phyloP scores from a whole-genome alignment of 192 early-diverging fungal species.

The Podila epicladia region DNA sequence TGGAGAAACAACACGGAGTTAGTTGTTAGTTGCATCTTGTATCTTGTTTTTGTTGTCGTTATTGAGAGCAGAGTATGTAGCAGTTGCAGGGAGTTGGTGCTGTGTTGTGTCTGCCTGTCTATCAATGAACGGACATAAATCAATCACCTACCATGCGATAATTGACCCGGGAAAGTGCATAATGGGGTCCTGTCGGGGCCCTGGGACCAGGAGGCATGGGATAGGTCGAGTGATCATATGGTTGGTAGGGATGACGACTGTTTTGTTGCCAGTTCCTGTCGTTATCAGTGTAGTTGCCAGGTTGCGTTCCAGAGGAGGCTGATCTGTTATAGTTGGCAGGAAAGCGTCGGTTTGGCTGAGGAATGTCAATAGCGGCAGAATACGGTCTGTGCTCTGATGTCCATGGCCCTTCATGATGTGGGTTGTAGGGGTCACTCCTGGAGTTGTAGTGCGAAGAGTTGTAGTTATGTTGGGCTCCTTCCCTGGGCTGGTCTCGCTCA shows the following conservation, averaged over 20 bases:
- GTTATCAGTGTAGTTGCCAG: no score
- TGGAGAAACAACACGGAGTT: neutral
- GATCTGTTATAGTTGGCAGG: no score
- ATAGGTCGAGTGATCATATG: neutral
- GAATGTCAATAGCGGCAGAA: constrained; percentile 38
- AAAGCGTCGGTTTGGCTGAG: constrained; percentile 9
- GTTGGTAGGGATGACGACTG: neutral
- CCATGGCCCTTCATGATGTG: constrained; percentile 10
- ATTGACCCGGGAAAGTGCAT: constrained; percentile 14
- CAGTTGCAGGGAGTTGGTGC: no score
- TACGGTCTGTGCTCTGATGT: constrained; percentile 5
- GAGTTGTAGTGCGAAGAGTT: neutral
- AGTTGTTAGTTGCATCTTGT: neutral
- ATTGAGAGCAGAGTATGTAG: no score
- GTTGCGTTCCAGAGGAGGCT: no score
- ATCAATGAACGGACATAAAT: no score
- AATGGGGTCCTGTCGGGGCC: constrained; percentile 12
- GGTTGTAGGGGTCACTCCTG: neutral
- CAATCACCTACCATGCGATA: constrained; percentile 27
- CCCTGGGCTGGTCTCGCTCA: neutral
- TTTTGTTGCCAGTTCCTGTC: neutral
- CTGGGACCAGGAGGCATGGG: no score
- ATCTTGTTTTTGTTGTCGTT: no score
- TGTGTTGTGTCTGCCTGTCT: no score
- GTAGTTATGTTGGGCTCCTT: constrained; percentile 5